Conservation (phyloP, 148 eudicot species). For the Rhododendron henanense region DNA sequence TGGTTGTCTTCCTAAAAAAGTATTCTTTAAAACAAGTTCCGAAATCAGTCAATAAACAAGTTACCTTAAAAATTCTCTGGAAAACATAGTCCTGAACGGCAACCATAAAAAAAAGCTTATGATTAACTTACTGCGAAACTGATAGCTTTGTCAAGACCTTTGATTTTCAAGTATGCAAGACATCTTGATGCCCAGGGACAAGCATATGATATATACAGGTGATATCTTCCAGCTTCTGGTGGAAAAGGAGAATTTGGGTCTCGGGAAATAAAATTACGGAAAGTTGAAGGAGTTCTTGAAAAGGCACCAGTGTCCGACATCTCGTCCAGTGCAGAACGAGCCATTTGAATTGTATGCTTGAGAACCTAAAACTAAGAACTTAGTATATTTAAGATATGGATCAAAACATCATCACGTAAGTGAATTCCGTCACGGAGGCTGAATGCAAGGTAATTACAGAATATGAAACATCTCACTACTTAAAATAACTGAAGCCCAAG, state of each 20-base stretch:
- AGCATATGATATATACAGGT: conserved; percentile 83
- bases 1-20: not conserved
- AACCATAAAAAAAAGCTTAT: not conserved
- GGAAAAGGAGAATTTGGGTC: conserved; percentile 67
- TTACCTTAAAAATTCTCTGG: not conserved
- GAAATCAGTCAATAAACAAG: not conserved
- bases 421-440: not conserved
- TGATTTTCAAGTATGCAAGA: conserved; percentile 61
- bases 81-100: not conserved
- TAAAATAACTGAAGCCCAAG: not conserved
- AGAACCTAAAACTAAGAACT: not conserved
- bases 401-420: not conserved
- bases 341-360: conserved; percentile 44
- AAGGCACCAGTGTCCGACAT: conserved; percentile 73
- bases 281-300: conserved; percentile 60
- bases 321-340: conserved; percentile 69
- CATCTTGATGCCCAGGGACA: conserved; percentile 97
- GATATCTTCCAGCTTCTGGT: conserved; percentile 83
- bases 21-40: not conserved
- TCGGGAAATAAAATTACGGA: conserved; percentile 63
- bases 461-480: not conserved
- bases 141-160: conserved; percentile 83
- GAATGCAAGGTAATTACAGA: not conserved
- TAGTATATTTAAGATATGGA: not conserved
- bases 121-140: conserved; percentile 50